Evolutionary conservation across 2,329 filamentous ascomycete species (phyloP).

Genomic region (Colletotrichum gigasporum): DNA sequence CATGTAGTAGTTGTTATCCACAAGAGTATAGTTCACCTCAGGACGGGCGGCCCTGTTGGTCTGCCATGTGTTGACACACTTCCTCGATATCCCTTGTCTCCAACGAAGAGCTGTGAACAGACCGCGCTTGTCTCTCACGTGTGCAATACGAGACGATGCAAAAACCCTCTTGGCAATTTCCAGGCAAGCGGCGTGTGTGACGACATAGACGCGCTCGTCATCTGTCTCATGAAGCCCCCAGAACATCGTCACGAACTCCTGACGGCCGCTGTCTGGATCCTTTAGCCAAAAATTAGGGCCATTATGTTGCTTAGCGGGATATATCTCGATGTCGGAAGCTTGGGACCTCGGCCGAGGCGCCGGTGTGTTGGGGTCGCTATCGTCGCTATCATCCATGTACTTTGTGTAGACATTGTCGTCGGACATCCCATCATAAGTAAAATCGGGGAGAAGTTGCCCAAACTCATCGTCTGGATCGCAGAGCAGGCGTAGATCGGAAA

Average conservation of each 20-base stretch:
- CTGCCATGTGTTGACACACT: neutral
- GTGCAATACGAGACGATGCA: neutral
- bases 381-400: too few species aligned
- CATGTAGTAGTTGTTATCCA: neutral
- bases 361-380: too few species aligned
- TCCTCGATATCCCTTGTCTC: neutral
- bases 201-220: neutral
- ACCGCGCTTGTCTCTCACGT: neutral
- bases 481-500: too few species aligned
- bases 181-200: neutral
- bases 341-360: neutral
- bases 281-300: neutral
- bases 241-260: neutral
- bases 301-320: neutral
- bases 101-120: neutral
- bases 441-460: too few species aligned
- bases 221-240: neutral
- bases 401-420: too few species aligned
- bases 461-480: too few species aligned
- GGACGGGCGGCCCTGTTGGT: neutral
- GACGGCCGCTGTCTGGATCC: neutral
- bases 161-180: neutral
- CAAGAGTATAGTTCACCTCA: neutral
- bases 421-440: too few species aligned
- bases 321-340: slow-evolving; percentile 1